phyloP scores from a whole-genome alignment of 176 grass and related monocot species.

The Raddia guianensis region DNA sequence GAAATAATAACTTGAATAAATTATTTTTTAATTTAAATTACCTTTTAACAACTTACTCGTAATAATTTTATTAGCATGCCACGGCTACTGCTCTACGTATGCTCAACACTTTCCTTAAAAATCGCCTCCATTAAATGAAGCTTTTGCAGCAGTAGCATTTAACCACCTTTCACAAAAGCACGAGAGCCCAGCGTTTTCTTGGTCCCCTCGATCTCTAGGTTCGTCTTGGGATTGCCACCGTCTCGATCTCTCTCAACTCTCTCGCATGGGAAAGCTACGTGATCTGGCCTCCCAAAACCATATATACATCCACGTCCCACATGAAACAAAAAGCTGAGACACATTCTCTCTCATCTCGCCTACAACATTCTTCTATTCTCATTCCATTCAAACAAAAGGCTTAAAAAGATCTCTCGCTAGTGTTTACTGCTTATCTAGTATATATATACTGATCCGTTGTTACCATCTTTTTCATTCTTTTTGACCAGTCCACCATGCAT shows the following conservation, averaged over 20 bases:
- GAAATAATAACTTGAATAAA: too few species aligned
- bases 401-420: background rate
- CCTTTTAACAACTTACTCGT: too few species aligned
- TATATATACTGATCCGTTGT: background rate
- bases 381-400: slow-evolving; percentile 27
- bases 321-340: slow-evolving; percentile 59
- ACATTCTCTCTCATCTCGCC: slow-evolving; percentile 22
- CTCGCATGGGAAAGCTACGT: slow-evolving; percentile 50
- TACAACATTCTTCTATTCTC: slow-evolving; percentile 40
- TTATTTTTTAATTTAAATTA: too few species aligned
- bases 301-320: slow-evolving; percentile 27
- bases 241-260: slow-evolving; percentile 1
- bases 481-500: slow-evolving; percentile 49
- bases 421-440: background rate
- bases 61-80: too few species aligned
- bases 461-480: slow-evolving; percentile 27
- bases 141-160: background rate
- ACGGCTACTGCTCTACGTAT: background rate
- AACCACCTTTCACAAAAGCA: slow-evolving; percentile 43
- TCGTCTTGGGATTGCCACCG: slow-evolving; percentile 47
- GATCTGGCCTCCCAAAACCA: slow-evolving; percentile 15
- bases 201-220: slow-evolving; percentile 42
- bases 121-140: background rate
- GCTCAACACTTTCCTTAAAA: slow-evolving; percentile 1
- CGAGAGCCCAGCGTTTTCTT: slow-evolving; percentile 12